A percentile compares a stretch with the other conserved stretches of the same genome.
Conservation (phyloP, 805 yeast species). For the Candida awuae region DNA sequence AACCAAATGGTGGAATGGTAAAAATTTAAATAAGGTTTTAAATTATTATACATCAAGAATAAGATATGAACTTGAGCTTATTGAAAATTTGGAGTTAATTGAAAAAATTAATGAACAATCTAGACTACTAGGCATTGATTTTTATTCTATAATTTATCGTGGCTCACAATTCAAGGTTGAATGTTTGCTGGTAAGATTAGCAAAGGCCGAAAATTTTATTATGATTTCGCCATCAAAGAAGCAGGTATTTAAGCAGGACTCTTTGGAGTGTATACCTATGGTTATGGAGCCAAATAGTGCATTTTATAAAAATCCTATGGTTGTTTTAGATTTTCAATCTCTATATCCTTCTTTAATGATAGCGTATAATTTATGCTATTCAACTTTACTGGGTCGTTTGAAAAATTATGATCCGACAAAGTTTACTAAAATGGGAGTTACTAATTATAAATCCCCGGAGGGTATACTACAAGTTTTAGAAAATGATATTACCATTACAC, state of each 20-base stretch:
- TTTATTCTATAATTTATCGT: conserved; percentile 74
- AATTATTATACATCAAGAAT: conserved; percentile 41
- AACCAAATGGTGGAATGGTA: conserved; percentile 36
- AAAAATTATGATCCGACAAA: conserved; percentile 40
- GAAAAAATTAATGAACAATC: conserved; percentile 75
- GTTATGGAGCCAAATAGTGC: conserved; percentile 88
- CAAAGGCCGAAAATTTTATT: conserved; percentile 68
- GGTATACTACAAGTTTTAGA: conserved; percentile 48
- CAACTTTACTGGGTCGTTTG: conserved; percentile 60
- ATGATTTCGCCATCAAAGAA: conserved; percentile 70
- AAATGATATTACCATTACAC: conserved; percentile 60
- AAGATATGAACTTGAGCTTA: conserved; percentile 36
- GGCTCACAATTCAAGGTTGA: conserved; percentile 96
- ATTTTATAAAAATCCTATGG: conserved; percentile 79
- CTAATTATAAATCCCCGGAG: conserved; percentile 40
- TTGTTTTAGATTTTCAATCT: conserved; percentile 90
- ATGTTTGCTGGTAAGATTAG: conserved; percentile 64
- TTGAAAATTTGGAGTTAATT: conserved; percentile 58
- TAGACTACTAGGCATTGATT: conserved; percentile 80
- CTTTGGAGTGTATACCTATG: conserved; percentile 81
- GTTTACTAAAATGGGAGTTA: conserved; percentile 46
- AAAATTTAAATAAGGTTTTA: conserved; percentile 28
- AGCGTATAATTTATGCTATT: conserved; percentile 83
- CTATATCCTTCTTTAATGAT: conserved; percentile 87
- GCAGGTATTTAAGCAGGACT: conserved; percentile 76